These are phyloP conservation scores for Vanilla planifolia DNA, from an alignment of 106 monocot genomes.

Conservation along the genomic window DNA sequence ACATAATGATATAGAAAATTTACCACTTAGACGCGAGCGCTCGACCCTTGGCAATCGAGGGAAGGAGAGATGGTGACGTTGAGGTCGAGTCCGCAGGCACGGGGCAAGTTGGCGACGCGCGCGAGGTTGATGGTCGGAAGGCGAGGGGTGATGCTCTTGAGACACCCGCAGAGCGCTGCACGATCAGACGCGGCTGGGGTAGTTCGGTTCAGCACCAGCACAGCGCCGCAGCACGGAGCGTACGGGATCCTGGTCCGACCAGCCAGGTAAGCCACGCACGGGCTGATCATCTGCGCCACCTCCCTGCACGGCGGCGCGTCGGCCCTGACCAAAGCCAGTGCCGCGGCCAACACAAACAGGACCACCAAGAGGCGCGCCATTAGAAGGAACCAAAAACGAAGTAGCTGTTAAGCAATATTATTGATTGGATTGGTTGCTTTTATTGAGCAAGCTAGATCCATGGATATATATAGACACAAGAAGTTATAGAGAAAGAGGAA, in stretches of 20 bases:
- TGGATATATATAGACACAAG: neutral
- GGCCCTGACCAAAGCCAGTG: neutral
- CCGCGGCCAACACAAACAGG: neutral
- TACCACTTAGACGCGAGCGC: too few relatives aligned
- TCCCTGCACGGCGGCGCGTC: neutral
- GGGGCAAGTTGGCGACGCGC: constrained; percentile 5
- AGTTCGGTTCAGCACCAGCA: constrained; percentile 5
- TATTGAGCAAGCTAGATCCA: neutral
- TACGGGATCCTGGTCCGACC: constrained; percentile 3
- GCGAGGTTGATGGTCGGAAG: constrained; percentile 7
- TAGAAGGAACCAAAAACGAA: neutral
- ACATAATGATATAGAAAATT: too few relatives aligned
- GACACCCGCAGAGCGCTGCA: constrained; percentile 9
- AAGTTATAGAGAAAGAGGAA: neutral
- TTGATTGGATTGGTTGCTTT: neutral
- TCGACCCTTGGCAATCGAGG: constrained; percentile 5
- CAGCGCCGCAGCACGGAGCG: constrained; percentile 8
- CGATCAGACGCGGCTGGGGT: neutral
- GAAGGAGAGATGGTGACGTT: constrained; percentile 16
- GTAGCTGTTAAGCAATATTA: too few relatives aligned
- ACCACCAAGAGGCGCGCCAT: neutral
- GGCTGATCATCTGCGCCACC: constrained; percentile 10
- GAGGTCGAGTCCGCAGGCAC: constrained; percentile 7
- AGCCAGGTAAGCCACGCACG: constrained; percentile 8
- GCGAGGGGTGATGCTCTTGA: constrained; percentile 11